Evolutionary conservation across 495 filamentous ascomycete genomes (phyloP).

Genomic region (Lophiotrema nucula): DNA sequence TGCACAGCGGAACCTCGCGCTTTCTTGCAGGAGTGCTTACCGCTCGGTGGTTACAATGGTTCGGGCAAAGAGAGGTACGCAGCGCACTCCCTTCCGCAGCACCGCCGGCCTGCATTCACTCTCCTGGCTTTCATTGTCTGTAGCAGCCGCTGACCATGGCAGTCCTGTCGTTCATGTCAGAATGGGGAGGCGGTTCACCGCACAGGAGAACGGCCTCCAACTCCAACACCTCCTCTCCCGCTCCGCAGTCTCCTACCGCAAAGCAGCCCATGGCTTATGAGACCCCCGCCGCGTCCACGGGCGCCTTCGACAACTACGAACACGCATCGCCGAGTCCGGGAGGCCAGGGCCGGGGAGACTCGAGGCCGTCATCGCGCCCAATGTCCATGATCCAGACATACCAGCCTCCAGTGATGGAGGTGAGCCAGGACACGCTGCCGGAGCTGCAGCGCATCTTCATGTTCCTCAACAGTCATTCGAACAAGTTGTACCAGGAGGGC

Average conservation of each 20-base stretch:
- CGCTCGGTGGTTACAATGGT: conserved; percentile 17
- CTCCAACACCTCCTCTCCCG: conserved; percentile 21
- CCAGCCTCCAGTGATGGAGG: conserved; percentile 83
- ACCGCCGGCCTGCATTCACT: too few species aligned
- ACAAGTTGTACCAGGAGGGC: conserved; percentile 96
- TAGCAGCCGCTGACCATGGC: too few species aligned
- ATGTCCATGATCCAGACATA: conserved; percentile 72
- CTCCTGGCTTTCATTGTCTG: too few species aligned
- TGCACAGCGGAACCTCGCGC: too few species aligned
- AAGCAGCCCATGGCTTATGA: conserved; percentile 13
- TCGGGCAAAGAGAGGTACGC: conserved; percentile 29
- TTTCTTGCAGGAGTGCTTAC: too few species aligned
- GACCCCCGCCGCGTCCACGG: conserved; percentile 21
- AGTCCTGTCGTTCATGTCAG: conserved; percentile 66
- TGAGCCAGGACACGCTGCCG: conserved; percentile 78
- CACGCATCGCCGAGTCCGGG: conserved; percentile 13
- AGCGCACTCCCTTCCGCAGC: background rate
- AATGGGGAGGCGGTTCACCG: conserved; percentile 51
- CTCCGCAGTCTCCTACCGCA: conserved; percentile 15
- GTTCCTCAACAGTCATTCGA: conserved; percentile 89
- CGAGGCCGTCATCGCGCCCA: conserved; percentile 53
- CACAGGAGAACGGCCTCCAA: conserved; percentile 39
- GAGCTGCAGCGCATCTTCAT: conserved; percentile 93
- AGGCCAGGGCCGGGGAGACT: conserved; percentile 34
- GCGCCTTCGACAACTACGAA: conserved; percentile 24